Evolutionary conservation across 2,329 filamentous ascomycete species (phyloP).

Genomic region (Aureobasidium sp.): DNA sequence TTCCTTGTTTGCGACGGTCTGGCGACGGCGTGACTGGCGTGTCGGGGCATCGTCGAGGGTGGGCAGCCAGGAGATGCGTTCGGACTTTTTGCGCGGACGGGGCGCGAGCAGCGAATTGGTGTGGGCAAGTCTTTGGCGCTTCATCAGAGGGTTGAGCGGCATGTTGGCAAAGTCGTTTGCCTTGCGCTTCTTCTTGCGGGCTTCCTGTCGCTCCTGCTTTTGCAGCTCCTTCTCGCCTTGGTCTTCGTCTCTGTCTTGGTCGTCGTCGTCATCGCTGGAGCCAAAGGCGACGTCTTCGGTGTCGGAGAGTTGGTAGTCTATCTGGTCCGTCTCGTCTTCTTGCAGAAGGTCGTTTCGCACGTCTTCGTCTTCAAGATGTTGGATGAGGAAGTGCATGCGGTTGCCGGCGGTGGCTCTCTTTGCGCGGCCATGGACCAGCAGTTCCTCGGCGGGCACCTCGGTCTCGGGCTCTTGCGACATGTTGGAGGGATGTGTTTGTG

Average conservation of each 20-base stretch:
- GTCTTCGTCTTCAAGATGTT: conserved; percentile 44
- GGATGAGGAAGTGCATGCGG: conserved; percentile 70
- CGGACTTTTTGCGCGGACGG: conserved; percentile 55
- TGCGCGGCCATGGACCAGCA: conserved; percentile 62
- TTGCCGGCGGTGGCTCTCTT: conserved; percentile 79
- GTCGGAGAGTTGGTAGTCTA: conserved; percentile 40
- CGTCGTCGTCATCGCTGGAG: conserved; percentile 71
- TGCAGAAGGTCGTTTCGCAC: conserved; percentile 34
- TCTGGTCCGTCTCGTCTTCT: conserved; percentile 55
- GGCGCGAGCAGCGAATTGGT: conserved; percentile 38
- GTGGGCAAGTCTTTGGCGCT: conserved; percentile 55
- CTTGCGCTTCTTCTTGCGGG: conserved; percentile 84
- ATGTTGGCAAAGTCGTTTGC: conserved; percentile 45
- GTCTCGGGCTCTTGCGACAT: conserved; percentile 17
- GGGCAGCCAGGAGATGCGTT: conserved; percentile 63
- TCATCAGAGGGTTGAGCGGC: conserved; percentile 49
- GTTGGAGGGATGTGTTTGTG: neutral
- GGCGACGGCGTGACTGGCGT: conserved; percentile 54
- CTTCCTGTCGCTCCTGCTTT: conserved; percentile 62
- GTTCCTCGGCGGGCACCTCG: neutral
- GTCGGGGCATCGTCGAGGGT: conserved; percentile 55
- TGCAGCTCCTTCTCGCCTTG: conserved; percentile 85
- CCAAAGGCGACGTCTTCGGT: conserved; percentile 73
- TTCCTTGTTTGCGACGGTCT: conserved; percentile 55
- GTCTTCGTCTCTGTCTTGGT: conserved; percentile 54